phyloP scores from a whole-genome alignment of 176 grass and related monocot genomes.

The Pontederia crassipes region DNA sequence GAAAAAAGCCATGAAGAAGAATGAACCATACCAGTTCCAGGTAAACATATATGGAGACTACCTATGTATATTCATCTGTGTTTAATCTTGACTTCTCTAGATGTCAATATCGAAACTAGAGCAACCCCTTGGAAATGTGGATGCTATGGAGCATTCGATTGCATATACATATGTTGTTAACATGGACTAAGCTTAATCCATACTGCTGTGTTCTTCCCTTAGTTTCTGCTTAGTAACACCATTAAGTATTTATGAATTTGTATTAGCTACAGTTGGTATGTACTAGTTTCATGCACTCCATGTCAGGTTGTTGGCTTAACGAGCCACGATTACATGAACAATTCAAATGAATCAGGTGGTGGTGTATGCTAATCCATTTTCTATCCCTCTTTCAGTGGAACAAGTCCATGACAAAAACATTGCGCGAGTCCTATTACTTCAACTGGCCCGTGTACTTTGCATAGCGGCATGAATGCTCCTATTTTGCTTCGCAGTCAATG shows the following conservation, averaged over 20 bases:
- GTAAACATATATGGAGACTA: not conserved
- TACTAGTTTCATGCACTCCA: too few relatives aligned
- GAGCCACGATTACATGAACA: too few relatives aligned
- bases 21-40: constrained; percentile 18
- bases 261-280: too few relatives aligned
- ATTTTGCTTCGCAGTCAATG: not conserved
- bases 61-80: not conserved
- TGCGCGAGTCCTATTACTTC: constrained; percentile 23
- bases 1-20: constrained; percentile 34
- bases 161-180: too few relatives aligned
- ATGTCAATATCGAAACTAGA: not conserved
- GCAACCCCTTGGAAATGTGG: too few relatives aligned
- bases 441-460: constrained; percentile 31
- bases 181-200: too few relatives aligned
- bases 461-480: constrained; percentile 1
- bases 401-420: constrained; percentile 18
- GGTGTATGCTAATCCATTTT: not conserved
- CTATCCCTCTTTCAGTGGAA: constrained; percentile 17
- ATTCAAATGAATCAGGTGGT: not conserved
- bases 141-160: too few relatives aligned
- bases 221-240: too few relatives aligned
- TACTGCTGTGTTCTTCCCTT: too few relatives aligned
- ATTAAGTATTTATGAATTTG: too few relatives aligned
- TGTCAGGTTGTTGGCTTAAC: too few relatives aligned
- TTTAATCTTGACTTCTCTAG: not conserved